A percentile compares a stretch with the other conserved stretches of the same genome.
Conservation (phyloP, 2,329 filamentous ascomycete species). For the Dothistroma pini region DNA sequence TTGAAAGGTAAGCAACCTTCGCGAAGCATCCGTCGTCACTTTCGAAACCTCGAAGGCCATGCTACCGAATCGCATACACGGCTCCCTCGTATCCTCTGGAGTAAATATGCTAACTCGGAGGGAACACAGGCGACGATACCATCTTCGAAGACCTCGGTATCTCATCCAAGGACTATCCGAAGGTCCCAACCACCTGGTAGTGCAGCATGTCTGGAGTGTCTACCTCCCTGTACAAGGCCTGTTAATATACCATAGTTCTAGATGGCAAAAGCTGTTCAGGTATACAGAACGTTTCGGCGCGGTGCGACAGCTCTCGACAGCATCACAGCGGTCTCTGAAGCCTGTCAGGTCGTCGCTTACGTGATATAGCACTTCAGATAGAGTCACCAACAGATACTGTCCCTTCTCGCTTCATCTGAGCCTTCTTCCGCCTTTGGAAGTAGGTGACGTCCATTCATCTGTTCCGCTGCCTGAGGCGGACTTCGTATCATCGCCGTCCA, state of each 20-base stretch:
- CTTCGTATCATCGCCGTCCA: too few relatives aligned
- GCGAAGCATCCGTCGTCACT: neutral
- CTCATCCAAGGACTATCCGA: conserved; percentile 61
- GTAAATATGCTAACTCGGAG: neutral
- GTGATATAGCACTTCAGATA: too few relatives aligned
- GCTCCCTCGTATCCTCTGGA: conserved; percentile 21
- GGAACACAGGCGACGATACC: conserved; percentile 47
- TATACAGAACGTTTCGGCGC: neutral
- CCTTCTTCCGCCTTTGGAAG: too few relatives aligned
- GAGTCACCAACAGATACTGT: too few relatives aligned
- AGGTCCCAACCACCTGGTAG: conserved; percentile 60
- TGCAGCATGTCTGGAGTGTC: neutral
- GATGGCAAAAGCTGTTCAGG: neutral
- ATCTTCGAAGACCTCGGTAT: conserved; percentile 60
- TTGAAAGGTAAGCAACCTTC: conserved; percentile 43
- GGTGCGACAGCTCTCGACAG: neutral
- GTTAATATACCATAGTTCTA: neutral
- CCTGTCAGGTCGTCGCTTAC: neutral
- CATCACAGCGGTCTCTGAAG: neutral
- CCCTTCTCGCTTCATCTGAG: too few relatives aligned
- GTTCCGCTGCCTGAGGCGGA: too few relatives aligned
- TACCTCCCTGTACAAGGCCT: neutral
- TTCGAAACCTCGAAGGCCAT: conserved; percentile 5
- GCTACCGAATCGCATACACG: conserved; percentile 27
- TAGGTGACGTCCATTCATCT: too few relatives aligned